Percentiles rank a stretch among this genome's conserved stretches.
These are phyloP conservation scores for Guillardia theta DNA, from an alignment of 78 protist genomes.

Conservation along the genomic window DNA sequence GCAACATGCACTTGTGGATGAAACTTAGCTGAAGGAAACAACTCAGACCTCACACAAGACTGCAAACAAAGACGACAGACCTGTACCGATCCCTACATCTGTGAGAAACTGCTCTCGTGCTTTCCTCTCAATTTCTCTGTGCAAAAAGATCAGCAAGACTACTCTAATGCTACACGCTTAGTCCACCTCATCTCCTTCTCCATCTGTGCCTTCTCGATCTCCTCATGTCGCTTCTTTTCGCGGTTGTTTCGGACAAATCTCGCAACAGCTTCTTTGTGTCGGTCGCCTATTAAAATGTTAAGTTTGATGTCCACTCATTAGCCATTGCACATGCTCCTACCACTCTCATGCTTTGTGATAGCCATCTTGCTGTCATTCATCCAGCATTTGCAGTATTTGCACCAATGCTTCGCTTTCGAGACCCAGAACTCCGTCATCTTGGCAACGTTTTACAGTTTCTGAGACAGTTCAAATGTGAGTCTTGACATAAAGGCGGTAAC, in stretches of 20 bases:
- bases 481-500: no score
- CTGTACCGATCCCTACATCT: background rate
- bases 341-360: background rate
- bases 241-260: background rate
- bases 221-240: background rate
- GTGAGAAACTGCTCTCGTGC: background rate
- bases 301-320: background rate
- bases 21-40: no score
- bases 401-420: background rate
- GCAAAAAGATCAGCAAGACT: background rate
- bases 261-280: background rate
- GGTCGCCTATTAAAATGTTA: background rate
- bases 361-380: background rate
- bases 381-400: constrained; percentile 41
- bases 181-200: constrained; percentile 1
- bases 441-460: no score
- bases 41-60: no score
- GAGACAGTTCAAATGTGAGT: no score
- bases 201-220: background rate
- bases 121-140: background rate
- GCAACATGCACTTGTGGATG: no score
- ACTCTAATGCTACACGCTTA: background rate
- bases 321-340: background rate
- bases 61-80: no score
- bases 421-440: constrained; percentile 33